Percentiles rank a stretch among this genome's conserved stretches.
phyloP scores from a whole-genome alignment of 495 filamentous ascomycete species.

The Xylaria telfairii region DNA sequence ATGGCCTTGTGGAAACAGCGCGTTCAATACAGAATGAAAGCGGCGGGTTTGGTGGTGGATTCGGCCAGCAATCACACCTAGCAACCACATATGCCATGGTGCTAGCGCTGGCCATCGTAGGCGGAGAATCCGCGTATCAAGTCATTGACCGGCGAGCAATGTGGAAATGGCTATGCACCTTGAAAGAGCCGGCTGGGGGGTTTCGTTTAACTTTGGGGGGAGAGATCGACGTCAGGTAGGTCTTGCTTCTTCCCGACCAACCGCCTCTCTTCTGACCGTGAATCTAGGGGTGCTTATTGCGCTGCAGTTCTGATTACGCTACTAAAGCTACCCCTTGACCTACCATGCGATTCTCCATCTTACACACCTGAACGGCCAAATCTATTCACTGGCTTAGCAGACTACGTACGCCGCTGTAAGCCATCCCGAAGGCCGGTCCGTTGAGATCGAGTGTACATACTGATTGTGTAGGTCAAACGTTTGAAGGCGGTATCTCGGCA shows the following conservation, averaged over 20 bases:
- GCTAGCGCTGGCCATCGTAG: slow-evolving; percentile 76
- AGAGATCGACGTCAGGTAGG: slow-evolving; percentile 89
- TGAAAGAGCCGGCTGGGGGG: slow-evolving; percentile 85
- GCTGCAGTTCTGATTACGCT: slow-evolving; percentile 81
- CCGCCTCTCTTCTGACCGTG: slow-evolving; percentile 28
- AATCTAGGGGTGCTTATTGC: slow-evolving; percentile 82
- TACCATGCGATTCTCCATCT: slow-evolving; percentile 68
- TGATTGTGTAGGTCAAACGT: slow-evolving; percentile 76
- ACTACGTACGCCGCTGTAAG: slow-evolving; percentile 85
- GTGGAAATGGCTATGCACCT: slow-evolving; percentile 84
- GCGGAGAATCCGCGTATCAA: slow-evolving; percentile 71
- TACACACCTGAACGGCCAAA: slow-evolving; percentile 50
- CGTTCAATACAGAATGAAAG: slow-evolving; percentile 77
- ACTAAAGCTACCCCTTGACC: slow-evolving; percentile 78
- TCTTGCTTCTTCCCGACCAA: slow-evolving; percentile 28
- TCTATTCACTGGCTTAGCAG: slow-evolving; percentile 71
- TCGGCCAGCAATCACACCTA: slow-evolving; percentile 84
- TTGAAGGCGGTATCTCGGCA: slow-evolving; percentile 88
- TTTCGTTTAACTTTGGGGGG: slow-evolving; percentile 82
- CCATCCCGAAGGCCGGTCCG: slow-evolving; percentile 22
- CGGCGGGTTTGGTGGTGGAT: slow-evolving; percentile 94
- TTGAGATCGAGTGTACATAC: slow-evolving; percentile 24
- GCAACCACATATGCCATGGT: slow-evolving; percentile 87
- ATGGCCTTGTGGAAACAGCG: slow-evolving; percentile 73
- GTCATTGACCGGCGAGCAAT: slow-evolving; percentile 81